A percentile compares a stretch with the other conserved stretches of the same genome.
phyloP scores from a whole-genome alignment of 2,329 filamentous ascomycete species.

The Alternaria angustiovoidea region DNA sequence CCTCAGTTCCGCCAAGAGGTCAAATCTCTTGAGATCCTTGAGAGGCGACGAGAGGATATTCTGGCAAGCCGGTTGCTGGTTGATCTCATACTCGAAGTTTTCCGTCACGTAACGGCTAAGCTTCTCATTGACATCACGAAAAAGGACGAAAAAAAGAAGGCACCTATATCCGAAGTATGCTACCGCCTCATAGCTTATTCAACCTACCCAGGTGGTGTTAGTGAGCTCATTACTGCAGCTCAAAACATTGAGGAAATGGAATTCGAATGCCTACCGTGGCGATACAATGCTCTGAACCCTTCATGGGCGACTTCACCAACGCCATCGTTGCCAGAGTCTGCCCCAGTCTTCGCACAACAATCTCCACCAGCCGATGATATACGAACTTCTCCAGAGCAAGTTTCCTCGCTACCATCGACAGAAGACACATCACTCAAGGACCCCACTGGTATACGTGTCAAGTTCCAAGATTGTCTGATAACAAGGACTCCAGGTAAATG shows the following conservation, averaged over 20 bases:
- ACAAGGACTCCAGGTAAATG: not conserved
- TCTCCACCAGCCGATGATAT: not conserved
- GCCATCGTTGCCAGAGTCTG: not conserved
- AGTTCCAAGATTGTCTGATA: not conserved
- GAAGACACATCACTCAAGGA: not conserved
- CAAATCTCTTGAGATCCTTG: not conserved
- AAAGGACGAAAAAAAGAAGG: not conserved
- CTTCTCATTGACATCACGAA: not conserved
- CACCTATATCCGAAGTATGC: not conserved
- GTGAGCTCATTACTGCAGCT: not conserved
- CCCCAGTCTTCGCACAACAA: not conserved
- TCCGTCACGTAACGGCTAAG: not conserved
- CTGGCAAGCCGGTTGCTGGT: not conserved
- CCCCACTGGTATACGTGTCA: not conserved
- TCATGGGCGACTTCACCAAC: not conserved
- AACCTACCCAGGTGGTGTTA: not conserved
- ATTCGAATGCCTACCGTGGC: not conserved
- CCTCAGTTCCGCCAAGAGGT: not conserved
- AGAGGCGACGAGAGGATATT: not conserved
- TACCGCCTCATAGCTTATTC: not conserved
- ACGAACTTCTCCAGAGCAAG: not conserved
- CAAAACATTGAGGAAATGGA: not conserved
- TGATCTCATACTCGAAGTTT: not conserved
- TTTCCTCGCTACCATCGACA: not conserved
- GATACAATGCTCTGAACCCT: not conserved